Base-by-base conservation (phyloP, 306 rosid species). In the Dryas octopetala region DNA sequence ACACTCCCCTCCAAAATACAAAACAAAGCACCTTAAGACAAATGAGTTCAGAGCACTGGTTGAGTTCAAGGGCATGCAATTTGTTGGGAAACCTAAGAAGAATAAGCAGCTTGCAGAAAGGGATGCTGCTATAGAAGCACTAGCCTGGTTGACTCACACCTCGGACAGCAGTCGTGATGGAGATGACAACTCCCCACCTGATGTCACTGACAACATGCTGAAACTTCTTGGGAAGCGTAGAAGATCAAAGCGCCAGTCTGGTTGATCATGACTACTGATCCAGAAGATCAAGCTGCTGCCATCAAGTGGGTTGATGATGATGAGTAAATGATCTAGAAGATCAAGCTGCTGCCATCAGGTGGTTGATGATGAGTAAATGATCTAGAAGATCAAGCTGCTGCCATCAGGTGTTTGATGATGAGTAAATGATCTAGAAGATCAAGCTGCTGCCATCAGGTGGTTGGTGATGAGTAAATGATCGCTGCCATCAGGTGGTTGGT, bases 121-220 rank as follows among this genome's bases (percentile, higher is more conserved):
- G 76, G 97, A 91, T 81, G 97, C 98, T 71, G 97, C 98, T 60
- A 75, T 95, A 75, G 97, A 95, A 83, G 97, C 98, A 74, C 83
- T 95, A 79, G 98, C 97, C 62, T 95, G 98, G 98, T 80, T 95
- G 85, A 95, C 98, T 66, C 98, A 91, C 74, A 91, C 98, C 66
- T 90, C 98, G 9, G 91, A 90, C 49, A 84, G 87, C 71, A 15
- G 46, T 77, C 79, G 75, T 12, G 82, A 72, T 14, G 86, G 83
- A 74, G 90, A 90, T 23, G 85, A 88, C 46, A 62, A 74, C 57
- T 85, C 97, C 62, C 86, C 85, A 5, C 89, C 85, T 16, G 98
- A 95, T 80, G 93, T 91, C 59, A 90, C 96, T 6, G 93, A 95
- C 79, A 95, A 95, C 93, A 95, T 95, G 98, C 90, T 95, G 45